Evolutionary conservation across 2,329 filamentous ascomycete species (phyloP).

Genomic region (Talaromyces sp.): DNA sequence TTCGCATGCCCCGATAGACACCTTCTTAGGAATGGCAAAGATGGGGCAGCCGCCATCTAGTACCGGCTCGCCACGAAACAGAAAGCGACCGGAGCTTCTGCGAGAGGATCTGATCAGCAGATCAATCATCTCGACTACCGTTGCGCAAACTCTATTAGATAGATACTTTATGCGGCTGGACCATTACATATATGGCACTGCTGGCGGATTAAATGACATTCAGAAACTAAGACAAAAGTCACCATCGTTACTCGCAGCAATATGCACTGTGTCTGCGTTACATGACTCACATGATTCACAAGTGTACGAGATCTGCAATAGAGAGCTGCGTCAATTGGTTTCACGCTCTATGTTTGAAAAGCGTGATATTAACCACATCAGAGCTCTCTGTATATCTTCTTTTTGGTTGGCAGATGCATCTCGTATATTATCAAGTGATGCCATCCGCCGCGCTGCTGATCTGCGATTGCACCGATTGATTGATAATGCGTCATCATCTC

Average conservation of each 20-base stretch:
- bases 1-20: slow-evolving; percentile 36
- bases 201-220: slow-evolving; percentile 39
- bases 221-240: slow-evolving; percentile 40
- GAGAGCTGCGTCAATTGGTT: slow-evolving; percentile 46
- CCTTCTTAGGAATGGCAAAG: slow-evolving; percentile 35
- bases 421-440: slow-evolving; percentile 35
- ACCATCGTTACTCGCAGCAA: slow-evolving; percentile 41
- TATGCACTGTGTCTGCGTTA: slow-evolving; percentile 47
- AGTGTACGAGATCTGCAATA: slow-evolving; percentile 37
- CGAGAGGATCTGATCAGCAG: slow-evolving; percentile 44
- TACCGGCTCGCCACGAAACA: slow-evolving; percentile 26
- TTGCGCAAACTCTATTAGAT: slow-evolving; percentile 42
- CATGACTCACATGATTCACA: slow-evolving; percentile 36
- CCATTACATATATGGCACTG: slow-evolving; percentile 47
- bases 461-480: slow-evolving; percentile 40
- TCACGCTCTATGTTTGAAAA: slow-evolving; percentile 48
- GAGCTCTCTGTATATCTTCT: slow-evolving; percentile 48
- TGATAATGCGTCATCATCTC: slow-evolving; percentile 24
- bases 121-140: slow-evolving; percentile 39
- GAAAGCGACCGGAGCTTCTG: slow-evolving; percentile 20
- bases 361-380: slow-evolving; percentile 44
- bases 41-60: slow-evolving; percentile 30
- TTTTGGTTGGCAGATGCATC: slow-evolving; percentile 52
- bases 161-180: slow-evolving; percentile 46
- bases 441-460: slow-evolving; percentile 28